A percentile compares a stretch with the other conserved stretches of the same genome.
Evolutionary conservation across 805 yeast species (phyloP).

Genomic region (Peterozyma toletana): DNA sequence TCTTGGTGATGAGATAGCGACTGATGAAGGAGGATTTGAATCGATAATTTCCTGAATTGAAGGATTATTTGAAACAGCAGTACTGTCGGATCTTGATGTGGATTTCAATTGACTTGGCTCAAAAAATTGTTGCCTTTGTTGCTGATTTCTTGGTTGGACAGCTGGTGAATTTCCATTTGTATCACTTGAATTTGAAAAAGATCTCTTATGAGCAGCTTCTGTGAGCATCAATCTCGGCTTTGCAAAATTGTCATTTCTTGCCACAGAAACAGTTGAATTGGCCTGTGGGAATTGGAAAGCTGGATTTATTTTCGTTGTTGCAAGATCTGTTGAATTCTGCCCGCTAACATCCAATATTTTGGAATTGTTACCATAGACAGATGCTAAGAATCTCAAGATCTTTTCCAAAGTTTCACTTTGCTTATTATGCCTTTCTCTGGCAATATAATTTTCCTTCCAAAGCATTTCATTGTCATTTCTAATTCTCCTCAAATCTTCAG

Average conservation of each 20-base stretch:
- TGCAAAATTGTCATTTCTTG: background rate
- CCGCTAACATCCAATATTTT: conserved; percentile 26
- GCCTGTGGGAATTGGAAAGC: background rate
- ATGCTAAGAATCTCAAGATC: conserved; percentile 79
- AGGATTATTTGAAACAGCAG: conserved; percentile 4
- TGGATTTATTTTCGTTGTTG: background rate
- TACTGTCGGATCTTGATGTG: background rate
- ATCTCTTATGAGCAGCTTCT: conserved; percentile 5
- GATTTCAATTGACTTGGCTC: background rate
- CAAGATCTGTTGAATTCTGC: conserved; percentile 5
- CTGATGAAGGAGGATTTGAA: conserved; percentile 1
- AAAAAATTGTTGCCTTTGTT: background rate
- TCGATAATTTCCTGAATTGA: conserved; percentile 9
- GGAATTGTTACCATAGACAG: conserved; percentile 65
- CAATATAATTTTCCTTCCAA: conserved; percentile 83
- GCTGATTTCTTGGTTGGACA: conserved; percentile 20
- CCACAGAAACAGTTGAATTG: background rate
- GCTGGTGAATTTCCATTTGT: conserved; percentile 13
- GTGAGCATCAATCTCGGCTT: conserved; percentile 11
- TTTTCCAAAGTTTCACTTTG: conserved; percentile 87
- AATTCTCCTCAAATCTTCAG: conserved; percentile 78
- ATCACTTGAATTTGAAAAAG: background rate
- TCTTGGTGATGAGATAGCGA: conserved; percentile 18
- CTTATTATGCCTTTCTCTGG: conserved; percentile 77
- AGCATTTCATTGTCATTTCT: conserved; percentile 81